These are phyloP conservation scores for Apiospora koreana DNA, from an alignment of 2,329 filamentous ascomycete species.

Conservation along the genomic window DNA sequence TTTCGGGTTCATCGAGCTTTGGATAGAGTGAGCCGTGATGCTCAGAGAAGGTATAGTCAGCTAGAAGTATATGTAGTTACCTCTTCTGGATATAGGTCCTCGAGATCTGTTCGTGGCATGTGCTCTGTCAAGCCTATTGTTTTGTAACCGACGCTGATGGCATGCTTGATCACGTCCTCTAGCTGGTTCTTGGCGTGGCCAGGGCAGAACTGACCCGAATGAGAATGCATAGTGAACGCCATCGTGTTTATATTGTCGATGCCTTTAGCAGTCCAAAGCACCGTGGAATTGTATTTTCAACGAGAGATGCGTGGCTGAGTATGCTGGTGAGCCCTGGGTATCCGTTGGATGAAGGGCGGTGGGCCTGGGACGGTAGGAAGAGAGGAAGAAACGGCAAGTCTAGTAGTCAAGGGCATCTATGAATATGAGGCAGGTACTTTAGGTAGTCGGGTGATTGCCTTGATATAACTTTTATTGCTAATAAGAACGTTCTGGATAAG, in stretches of 20 bases:
- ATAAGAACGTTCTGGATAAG: too few relatives aligned
- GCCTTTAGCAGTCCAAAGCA: too few relatives aligned
- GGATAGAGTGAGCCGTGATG: slow-evolving; percentile 21
- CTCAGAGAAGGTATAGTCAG: neutral
- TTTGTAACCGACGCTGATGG: slow-evolving; percentile 76
- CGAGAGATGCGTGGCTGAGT: neutral
- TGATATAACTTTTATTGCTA: neutral
- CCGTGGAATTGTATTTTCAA: neutral
- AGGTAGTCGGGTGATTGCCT: neutral
- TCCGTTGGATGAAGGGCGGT: neutral
- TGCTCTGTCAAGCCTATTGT: slow-evolving; percentile 92
- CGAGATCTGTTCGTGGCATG: slow-evolving; percentile 75
- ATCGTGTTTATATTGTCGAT: slow-evolving; percentile 48
- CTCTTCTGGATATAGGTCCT: slow-evolving; percentile 93
- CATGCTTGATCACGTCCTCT: slow-evolving; percentile 79
- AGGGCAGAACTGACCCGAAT: slow-evolving; percentile 95
- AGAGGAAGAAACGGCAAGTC: neutral
- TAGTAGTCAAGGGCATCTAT: neutral
- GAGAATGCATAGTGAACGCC: slow-evolving; percentile 97
- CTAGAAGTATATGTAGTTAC: slow-evolving; percentile 41
- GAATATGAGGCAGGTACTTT: too few relatives aligned
- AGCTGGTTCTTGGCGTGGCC: slow-evolving; percentile 84
- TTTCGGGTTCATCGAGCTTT: slow-evolving; percentile 51
- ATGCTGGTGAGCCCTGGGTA: neutral
- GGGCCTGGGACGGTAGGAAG: neutral